Evolutionary conservation across 495 filamentous ascomycete species (phyloP).

Genomic region (Neurospora sp.): DNA sequence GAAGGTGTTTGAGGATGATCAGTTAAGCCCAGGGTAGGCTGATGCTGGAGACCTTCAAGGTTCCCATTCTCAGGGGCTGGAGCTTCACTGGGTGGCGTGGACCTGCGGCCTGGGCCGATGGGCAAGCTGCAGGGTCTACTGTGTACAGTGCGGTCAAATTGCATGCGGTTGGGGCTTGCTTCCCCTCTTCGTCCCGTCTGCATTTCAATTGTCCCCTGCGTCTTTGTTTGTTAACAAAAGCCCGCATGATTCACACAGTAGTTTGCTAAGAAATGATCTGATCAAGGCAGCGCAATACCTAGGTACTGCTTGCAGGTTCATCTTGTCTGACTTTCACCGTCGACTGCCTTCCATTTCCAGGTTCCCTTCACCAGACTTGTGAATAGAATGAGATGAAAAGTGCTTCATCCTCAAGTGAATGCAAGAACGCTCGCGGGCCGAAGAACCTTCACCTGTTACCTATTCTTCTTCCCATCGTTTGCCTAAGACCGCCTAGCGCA

Average conservation of each 20-base stretch:
- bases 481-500: neutral
- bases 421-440: neutral
- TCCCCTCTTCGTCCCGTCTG: neutral
- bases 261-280: neutral
- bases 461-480: neutral
- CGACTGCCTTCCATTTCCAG: slow-evolving; percentile 14
- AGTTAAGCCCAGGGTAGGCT: neutral
- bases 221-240: neutral
- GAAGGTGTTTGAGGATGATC: neutral
- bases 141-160: neutral
- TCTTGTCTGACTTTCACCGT: slow-evolving; percentile 11
- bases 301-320: neutral
- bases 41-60: neutral
- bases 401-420: neutral
- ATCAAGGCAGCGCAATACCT: neutral
- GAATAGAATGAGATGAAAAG: neutral
- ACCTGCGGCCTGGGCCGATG: neutral
- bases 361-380: neutral
- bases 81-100: neutral
- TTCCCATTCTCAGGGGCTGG: neutral
- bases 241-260: neutral
- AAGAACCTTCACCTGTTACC: neutral
- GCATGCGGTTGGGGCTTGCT: neutral
- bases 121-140: neutral
- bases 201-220: neutral